phyloP scores from a whole-genome alignment of 768 basidiomycete genomes.

The Termitomyces sp. region DNA sequence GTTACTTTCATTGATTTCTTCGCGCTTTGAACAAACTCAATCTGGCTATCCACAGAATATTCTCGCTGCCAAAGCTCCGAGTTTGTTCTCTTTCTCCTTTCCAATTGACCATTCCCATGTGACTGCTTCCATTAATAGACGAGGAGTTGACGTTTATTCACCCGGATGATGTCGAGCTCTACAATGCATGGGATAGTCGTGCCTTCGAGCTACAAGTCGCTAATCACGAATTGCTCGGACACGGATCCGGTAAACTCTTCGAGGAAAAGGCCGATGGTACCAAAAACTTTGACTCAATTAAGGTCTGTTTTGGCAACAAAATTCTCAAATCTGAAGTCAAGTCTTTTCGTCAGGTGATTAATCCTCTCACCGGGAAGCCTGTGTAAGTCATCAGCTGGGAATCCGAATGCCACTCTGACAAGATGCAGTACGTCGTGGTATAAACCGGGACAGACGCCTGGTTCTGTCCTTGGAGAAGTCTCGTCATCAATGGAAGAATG shows the following conservation, averaged over 20 bases:
- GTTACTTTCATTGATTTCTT: slow-evolving; percentile 19
- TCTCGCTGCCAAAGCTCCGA: slow-evolving; percentile 82
- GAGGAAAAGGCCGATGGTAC: slow-evolving; percentile 72
- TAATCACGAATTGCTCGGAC: slow-evolving; percentile 85
- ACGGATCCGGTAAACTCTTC: slow-evolving; percentile 83
- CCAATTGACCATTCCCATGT: not conserved
- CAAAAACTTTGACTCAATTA: slow-evolving; percentile 78
- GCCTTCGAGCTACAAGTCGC: slow-evolving; percentile 89
- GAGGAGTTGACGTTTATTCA: slow-evolving; percentile 82
- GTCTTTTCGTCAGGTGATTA: slow-evolving; percentile 52
- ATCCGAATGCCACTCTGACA: not conserved
- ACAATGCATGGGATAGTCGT: slow-evolving; percentile 73
- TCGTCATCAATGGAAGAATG: slow-evolving; percentile 93
- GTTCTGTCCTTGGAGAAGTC: slow-evolving; percentile 79
- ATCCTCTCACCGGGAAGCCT: slow-evolving; percentile 75
- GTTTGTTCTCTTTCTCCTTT: slow-evolving; percentile 33
- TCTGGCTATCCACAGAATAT: slow-evolving; percentile 52
- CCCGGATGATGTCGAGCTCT: slow-evolving; percentile 70
- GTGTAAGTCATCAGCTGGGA: slow-evolving; percentile 42
- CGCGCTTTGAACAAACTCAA: not conserved
- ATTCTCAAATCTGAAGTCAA: not conserved
- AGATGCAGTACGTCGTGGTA: slow-evolving; percentile 74
- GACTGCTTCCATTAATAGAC: slow-evolving; percentile 34
- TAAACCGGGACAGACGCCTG: slow-evolving; percentile 81
- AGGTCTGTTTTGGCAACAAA: slow-evolving; percentile 30